Evolutionary conservation across 2,329 filamentous ascomycete species (phyloP), one percentile per base, ranked within the genome.

Genomic region (Endocalyx cinctus): DNA sequence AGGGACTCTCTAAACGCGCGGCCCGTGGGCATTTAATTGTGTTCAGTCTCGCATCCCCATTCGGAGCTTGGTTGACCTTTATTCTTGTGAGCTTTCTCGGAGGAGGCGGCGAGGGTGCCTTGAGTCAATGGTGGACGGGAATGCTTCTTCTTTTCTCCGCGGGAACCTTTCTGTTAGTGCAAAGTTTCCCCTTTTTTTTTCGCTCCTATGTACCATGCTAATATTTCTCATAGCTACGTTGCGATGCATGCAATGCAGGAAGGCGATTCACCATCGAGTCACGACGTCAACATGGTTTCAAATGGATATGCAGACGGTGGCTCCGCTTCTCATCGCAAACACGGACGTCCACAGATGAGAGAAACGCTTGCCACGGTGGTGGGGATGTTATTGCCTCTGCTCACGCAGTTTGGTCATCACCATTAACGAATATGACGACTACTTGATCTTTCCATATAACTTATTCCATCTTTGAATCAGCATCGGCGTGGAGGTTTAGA

Each of bases 161-260:
- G 1, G 92, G 92, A 12, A 98, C 92, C 0, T 98, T 98, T 55
- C 63, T 98, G 83, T 96, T 66, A 75, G 85, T 70, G 26, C 16
- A n/a, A n/a, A n/a, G 20, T 23, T 23, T 23, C 20, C 20, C 20
- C 8, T 8, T 22, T 17, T 19, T 14, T 28, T 23, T 12, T 29
- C 38, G 25, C 31, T 39, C 29, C 37, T 50, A 55, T 42, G 60
- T 44, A 29, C 8, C 20, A 23, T 23, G 20, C 20, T 23, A 23
- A 23, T n/a, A 8, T 8, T 28, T 8, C 30, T 11, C n/a, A n/a
- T 43, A 94, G 87, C 49, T 95, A 97, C 54, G 92, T 98, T 27
- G 92, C 92, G 1, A 96, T 97, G 89, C 92, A 98, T 55, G 88
- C 89, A 1, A 95, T 97, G 87, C 86, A 94, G 55, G 89, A 95